Base-by-base conservation (phyloP, 2,329 filamentous ascomycete genomes). In the Beauveria caledonica region DNA sequence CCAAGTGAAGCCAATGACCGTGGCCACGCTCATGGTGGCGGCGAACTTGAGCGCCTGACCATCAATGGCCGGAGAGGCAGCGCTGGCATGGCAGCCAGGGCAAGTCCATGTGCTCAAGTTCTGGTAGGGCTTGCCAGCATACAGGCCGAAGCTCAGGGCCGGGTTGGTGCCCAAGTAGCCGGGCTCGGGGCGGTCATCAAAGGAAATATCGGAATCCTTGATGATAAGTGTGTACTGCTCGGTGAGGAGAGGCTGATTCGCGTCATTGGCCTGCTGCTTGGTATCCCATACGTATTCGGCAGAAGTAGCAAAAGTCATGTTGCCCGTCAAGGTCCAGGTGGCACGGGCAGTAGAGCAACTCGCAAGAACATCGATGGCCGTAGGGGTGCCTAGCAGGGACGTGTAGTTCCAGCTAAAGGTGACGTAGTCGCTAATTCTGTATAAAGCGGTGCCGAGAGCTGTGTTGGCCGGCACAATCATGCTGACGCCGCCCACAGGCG, bases 321-420 rank as follows among this genome's bases (percentile, higher is more conserved):
- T 87, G 68, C 77, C 74, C 3, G 84, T 84, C 49, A 88, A 74
- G 17, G 84, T 87, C 75, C 81, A 87, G 2, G 83, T 80, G 62
- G 77, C 75, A 21, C 75, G 71, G 49, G 77, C 80, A 8, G 70
- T 70, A 45, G 79, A 79, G 74, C 81, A 85, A 64, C 80, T 82
- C 39, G 84, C 76, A 61, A 86, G 70, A 15, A 87, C 75, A 64
- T 87, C 83, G 61, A 88, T 68, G 45, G 83, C 84, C 3, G 81
- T 84, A 2, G 85, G 85, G 1, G 76, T 80, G 27, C 74, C 82
- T 60, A 78, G 75, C 33, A 88, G 70, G 49, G 79, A 80, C 3
- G 85, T 87, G 74, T 86, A 87, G 73, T 87, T 87, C 84, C 84
- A 88, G 51, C 73, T 78, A 71, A 82, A 84, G 15, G 83, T 86